Percentiles rank a stretch among this genome's conserved stretches.
Evolutionary conservation across 2,329 filamentous ascomycete species (phyloP).

Genomic region (Pyrenophora seminiperda): DNA sequence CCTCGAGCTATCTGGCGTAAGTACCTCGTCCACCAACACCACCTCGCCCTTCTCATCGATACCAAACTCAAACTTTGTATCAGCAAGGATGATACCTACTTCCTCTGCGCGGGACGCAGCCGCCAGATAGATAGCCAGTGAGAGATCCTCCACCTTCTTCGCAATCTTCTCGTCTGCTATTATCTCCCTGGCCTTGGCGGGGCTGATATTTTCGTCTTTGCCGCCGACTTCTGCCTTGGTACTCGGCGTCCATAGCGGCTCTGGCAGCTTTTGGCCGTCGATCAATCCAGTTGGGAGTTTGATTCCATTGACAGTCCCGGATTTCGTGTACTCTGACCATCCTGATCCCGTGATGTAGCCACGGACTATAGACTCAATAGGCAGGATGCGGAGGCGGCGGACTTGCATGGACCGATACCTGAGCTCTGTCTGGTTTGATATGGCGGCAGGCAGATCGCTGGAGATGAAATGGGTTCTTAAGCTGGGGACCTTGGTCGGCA

Average conservation of each 20-base stretch:
- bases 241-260: slow-evolving; percentile 76
- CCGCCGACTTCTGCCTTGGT: slow-evolving; percentile 82
- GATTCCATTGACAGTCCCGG: slow-evolving; percentile 81
- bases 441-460: slow-evolving; percentile 58
- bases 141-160: slow-evolving; percentile 66
- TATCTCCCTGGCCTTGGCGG: slow-evolving; percentile 59
- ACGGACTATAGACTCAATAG: slow-evolving; percentile 83
- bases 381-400: slow-evolving; percentile 73
- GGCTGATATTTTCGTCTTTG: slow-evolving; percentile 86
- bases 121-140: slow-evolving; percentile 66
- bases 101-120: slow-evolving; percentile 67
- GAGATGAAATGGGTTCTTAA: slow-evolving; percentile 69
- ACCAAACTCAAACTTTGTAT: slow-evolving; percentile 79
- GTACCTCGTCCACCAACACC: slow-evolving; percentile 80
- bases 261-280: slow-evolving; percentile 71
- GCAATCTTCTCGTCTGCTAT: slow-evolving; percentile 71
- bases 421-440: slow-evolving; percentile 53
- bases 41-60: slow-evolving; percentile 67
- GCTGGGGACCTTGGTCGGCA: slow-evolving; percentile 60
- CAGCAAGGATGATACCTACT: slow-evolving; percentile 76
- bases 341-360: slow-evolving; percentile 88
- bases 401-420: slow-evolving; percentile 75
- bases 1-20: slow-evolving; percentile 75
- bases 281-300: slow-evolving; percentile 68
- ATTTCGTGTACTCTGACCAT: slow-evolving; percentile 76